phyloP scores from a whole-genome alignment of 2,329 filamentous ascomycete genomes.

The Tolypocladium paradoxum region DNA sequence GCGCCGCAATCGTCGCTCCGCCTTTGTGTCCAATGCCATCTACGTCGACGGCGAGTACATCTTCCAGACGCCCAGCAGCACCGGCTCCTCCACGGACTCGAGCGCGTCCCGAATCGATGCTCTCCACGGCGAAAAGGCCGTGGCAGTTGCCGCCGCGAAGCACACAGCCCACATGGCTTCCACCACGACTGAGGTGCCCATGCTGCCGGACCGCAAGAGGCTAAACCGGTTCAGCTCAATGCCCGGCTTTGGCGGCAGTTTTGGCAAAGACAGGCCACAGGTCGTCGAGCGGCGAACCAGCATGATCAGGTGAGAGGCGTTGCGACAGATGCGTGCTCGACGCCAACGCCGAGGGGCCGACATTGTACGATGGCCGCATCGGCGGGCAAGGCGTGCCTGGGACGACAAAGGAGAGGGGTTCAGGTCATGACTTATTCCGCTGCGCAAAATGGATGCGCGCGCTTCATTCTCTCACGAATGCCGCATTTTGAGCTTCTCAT shows the following conservation, averaged over 20 bases:
- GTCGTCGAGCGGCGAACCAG: slow-evolving; percentile 31
- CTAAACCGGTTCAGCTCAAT: slow-evolving; percentile 46
- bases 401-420: not conserved
- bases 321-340: not conserved
- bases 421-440: not conserved
- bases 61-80: slow-evolving; percentile 55
- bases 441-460: not conserved
- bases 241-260: slow-evolving; percentile 37
- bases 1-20: slow-evolving; percentile 74
- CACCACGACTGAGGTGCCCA: slow-evolving; percentile 13
- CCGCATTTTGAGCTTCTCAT: not conserved
- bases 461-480: not conserved
- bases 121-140: slow-evolving; percentile 23
- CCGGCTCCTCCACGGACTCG: slow-evolving; percentile 42
- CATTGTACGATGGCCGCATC: not conserved
- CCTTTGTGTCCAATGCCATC: slow-evolving; percentile 77
- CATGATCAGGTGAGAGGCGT: slow-evolving; percentile 22
- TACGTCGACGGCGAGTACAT: slow-evolving; percentile 96
- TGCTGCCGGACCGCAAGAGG: slow-evolving; percentile 32
- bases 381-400: not conserved
- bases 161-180: slow-evolving; percentile 9
- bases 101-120: slow-evolving; percentile 24
- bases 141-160: slow-evolving; percentile 13
- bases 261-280: slow-evolving; percentile 22
- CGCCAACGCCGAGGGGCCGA: not conserved